These are phyloP conservation scores for Coemansia sp. DNA, from an alignment of 192 early-diverging fungal genomes.

Conservation along the genomic window DNA sequence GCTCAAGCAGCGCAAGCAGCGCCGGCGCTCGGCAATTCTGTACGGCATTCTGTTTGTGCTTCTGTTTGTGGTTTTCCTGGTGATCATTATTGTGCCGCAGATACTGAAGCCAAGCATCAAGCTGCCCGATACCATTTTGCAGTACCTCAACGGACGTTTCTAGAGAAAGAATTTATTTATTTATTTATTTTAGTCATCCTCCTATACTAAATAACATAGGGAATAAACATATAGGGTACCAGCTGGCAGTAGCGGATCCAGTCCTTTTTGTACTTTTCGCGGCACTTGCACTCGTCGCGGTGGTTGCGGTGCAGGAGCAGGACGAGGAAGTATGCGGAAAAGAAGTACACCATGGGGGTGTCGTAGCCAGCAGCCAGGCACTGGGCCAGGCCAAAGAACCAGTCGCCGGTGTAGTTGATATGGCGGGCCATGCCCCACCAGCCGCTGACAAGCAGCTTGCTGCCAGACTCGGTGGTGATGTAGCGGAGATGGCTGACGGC, in stretches of 20 bases:
- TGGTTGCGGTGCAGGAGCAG: conserved; percentile 84
- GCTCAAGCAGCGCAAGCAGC: conserved; percentile 60
- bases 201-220: conserved; percentile 58
- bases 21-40: conserved; percentile 61
- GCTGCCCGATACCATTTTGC: conserved; percentile 30
- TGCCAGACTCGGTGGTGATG: conserved; percentile 80
- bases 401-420: conserved; percentile 95
- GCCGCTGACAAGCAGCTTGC: conserved; percentile 74
- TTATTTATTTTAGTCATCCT: background rate
- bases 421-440: conserved; percentile 97
- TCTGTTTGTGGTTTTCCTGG: conserved; percentile 62
- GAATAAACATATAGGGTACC: conserved; percentile 85
- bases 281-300: conserved; percentile 89
- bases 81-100: conserved; percentile 63
- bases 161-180: conserved; percentile 12
- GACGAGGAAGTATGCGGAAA: conserved; percentile 87
- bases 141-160: conserved; percentile 52
- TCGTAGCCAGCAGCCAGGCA: conserved; percentile 82
- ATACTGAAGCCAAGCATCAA: conserved; percentile 42
- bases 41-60: conserved; percentile 70
- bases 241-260: conserved; percentile 82
- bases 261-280: conserved; percentile 88
- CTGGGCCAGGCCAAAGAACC: conserved; percentile 88
- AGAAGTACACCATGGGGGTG: conserved; percentile 88
- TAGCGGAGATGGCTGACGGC: conserved; percentile 72